A percentile compares a stretch with the other conserved stretches of the same genome.
phyloP scores from a whole-genome alignment of 352 stramenopile species.

The Blastocystis sp. region DNA sequence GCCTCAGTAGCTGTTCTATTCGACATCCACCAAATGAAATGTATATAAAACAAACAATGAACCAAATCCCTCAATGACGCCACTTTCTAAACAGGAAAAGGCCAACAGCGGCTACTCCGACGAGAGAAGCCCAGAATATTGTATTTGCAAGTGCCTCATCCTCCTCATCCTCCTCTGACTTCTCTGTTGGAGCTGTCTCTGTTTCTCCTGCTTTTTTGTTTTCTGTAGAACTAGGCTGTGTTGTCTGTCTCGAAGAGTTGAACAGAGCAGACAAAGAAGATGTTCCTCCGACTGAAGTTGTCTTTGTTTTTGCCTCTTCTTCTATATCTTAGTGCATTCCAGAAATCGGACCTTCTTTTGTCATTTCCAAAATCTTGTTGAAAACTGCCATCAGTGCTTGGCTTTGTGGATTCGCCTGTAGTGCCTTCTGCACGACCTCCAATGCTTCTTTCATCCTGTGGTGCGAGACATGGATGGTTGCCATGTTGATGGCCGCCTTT shows the following conservation, averaged over 20 bases:
- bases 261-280: no score
- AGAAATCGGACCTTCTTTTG: neutral
- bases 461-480: neutral
- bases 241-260: no score
- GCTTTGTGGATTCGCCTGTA: neutral
- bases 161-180: neutral
- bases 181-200: neutral
- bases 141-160: neutral
- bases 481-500: neutral
- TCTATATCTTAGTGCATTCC: no score
- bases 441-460: neutral
- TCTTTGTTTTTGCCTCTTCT: no score
- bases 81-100: neutral
- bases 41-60: neutral
- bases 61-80: neutral
- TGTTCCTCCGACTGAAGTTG: no score
- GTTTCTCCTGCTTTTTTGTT: no score
- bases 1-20: conserved; percentile 23
- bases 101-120: neutral
- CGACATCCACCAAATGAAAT: neutral
- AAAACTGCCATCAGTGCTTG: neutral
- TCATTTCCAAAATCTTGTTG: conserved; percentile 36
- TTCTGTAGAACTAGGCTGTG: no score
- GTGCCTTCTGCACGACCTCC: neutral
- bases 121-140: neutral